These are phyloP conservation scores for Coniella lustricola DNA, from an alignment of 2,329 filamentous ascomycete genomes.

Conservation along the genomic window DNA sequence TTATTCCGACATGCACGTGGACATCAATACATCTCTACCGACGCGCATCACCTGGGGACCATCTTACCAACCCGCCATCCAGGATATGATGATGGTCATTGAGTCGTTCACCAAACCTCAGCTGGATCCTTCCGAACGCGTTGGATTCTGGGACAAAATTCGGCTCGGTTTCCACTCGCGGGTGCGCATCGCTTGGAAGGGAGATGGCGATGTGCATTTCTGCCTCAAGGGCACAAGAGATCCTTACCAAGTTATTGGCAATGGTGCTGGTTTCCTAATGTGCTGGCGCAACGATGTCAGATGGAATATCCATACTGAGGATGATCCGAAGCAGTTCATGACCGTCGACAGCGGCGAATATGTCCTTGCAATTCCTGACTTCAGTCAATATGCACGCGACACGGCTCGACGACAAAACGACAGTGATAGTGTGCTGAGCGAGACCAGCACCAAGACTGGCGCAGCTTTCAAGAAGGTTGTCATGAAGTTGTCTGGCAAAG, in stretches of 20 bases:
- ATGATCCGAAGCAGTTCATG: conserved; percentile 91
- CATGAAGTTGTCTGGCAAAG: conserved; percentile 96
- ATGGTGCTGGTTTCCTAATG: conserved; percentile 94
- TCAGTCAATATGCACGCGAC: conserved; percentile 77
- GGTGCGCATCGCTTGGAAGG: conserved; percentile 84
- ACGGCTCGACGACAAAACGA: conserved; percentile 44
- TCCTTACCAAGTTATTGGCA: conserved; percentile 86
- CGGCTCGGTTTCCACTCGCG: conserved; percentile 89
- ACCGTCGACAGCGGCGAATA: conserved; percentile 93
- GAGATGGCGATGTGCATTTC: conserved; percentile 90
- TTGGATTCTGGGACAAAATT: conserved; percentile 99
- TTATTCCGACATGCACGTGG: conserved; percentile 84
- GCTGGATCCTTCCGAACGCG: conserved; percentile 83
- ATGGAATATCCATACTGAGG: conserved; percentile 75
- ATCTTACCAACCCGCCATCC: conserved; percentile 94
- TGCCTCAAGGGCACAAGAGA: conserved; percentile 87
- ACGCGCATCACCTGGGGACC: conserved; percentile 96
- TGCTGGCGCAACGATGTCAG: conserved; percentile 94
- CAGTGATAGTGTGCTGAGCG: conserved; percentile 52
- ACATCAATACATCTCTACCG: conserved; percentile 87
- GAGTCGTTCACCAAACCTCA: conserved; percentile 97
- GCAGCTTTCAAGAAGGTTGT: conserved; percentile 96
- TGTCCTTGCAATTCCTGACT: conserved; percentile 88
- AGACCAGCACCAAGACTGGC: conserved; percentile 60
- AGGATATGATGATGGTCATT: conserved; percentile 99